phyloP scores from a whole-genome alignment of 257 asterid species.

The Solanum lycopersicoides region DNA sequence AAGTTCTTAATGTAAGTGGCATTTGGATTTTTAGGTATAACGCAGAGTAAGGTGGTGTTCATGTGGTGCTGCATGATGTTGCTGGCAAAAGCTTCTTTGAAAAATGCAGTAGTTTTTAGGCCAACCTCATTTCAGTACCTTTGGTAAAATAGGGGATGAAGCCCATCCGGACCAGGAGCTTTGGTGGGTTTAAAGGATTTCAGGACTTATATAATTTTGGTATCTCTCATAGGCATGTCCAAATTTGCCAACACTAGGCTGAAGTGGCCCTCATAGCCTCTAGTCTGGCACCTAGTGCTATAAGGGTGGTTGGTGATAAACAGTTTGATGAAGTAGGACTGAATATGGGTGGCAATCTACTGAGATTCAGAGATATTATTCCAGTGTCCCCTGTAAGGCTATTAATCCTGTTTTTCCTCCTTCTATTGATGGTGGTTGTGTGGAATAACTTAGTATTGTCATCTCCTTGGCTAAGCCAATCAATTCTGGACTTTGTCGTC shows the following conservation, averaged over 20 bases:
- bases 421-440: background rate
- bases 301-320: background rate
- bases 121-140: background rate
- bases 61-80: background rate
- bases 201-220: background rate
- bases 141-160: background rate
- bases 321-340: too few relatives aligned
- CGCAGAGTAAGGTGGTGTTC: too few relatives aligned
- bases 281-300: too few relatives aligned
- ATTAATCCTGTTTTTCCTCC: background rate
- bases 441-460: background rate
- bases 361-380: too few relatives aligned
- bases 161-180: too few relatives aligned
- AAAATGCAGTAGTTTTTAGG: background rate
- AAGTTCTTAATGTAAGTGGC: background rate
- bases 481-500: background rate
- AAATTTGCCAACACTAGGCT: background rate
- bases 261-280: too few relatives aligned
- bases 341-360: too few relatives aligned
- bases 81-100: too few relatives aligned
- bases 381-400: too few relatives aligned
- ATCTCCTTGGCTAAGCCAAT: background rate
- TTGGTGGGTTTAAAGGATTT: background rate
- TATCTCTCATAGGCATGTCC: too few relatives aligned
- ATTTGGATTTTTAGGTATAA: background rate